phyloP scores from a whole-genome alignment of 179 eudicot genomes.

The Silene noctiflora region DNA sequence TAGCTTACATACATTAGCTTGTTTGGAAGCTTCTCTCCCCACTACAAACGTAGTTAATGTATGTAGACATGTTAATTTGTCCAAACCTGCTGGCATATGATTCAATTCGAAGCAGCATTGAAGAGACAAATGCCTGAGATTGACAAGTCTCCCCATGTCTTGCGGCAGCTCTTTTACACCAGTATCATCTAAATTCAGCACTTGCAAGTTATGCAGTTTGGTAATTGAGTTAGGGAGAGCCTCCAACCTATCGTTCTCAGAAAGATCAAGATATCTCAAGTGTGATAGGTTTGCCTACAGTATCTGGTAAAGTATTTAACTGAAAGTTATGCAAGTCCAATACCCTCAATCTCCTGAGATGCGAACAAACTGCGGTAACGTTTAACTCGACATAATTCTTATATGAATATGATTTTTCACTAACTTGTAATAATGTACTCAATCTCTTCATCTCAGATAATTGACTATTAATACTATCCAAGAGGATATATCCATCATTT shows the following conservation, averaged over 20 bases:
- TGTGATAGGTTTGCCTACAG: neutral
- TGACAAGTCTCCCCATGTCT: neutral
- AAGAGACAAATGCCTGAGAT: conserved; percentile 2
- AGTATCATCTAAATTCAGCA: neutral
- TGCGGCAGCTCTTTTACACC: neutral
- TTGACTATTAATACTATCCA: neutral
- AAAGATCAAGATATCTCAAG: conserved; percentile 16
- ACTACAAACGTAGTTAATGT: neutral
- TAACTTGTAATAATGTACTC: neutral
- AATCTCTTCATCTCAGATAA: conserved; percentile 20
- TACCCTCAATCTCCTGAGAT: neutral
- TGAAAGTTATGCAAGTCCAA: neutral
- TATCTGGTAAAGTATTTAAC: neutral
- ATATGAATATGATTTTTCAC: too few species aligned
- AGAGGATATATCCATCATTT: too few species aligned
- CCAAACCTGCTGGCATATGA: conserved; percentile 1
- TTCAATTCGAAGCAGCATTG: too few species aligned
- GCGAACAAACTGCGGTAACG: neutral
- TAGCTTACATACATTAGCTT: neutral
- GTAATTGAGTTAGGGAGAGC: conserved; percentile 2
- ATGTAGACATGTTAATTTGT: conserved; percentile 7
- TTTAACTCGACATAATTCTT: neutral
- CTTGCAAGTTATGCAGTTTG: neutral
- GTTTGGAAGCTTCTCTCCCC: neutral
- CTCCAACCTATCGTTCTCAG: neutral